Evolutionary conservation across 2,329 filamentous ascomycete species (phyloP), one percentile per base, ranked within the genome.

Genomic region (Phialophora chinensis): DNA sequence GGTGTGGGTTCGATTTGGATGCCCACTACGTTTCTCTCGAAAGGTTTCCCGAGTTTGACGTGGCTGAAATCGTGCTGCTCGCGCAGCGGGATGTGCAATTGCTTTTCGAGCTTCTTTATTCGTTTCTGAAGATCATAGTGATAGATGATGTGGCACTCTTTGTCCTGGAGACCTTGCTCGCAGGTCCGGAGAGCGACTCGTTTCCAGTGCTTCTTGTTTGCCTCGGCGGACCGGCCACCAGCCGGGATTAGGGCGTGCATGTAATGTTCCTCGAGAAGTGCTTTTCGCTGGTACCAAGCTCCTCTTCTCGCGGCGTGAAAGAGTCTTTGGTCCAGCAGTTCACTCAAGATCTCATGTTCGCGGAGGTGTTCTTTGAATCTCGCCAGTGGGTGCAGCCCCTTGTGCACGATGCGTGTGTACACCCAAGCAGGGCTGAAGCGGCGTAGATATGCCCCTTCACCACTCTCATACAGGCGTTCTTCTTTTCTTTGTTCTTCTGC

Each of bases 91-190:
- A 97, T 86, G 68, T 90, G 92, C 6, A 98, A 83, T 42, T 87
- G 86, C 75, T 88, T 94, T 77, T 99, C 95, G 0, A 99, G 85
- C 78, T 97, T 98, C 58, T 87, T 85, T n/a, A 97, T 87, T 0
- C 95, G 90, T 77, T 97, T 98, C 77, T 98, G 94, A 6, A 99
- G 81, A 74, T 98, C 94, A 74, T 96, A 92, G 75, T 99, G 94
- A 76, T 92, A 94, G 66, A 97, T 95, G 27, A 97, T 79, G 77
- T 99, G 95, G 66, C 94, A 96, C 64, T 95, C 86, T 31, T 88
- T 88, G 73, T 99, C 95, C 75, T 97, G 90, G 0, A 99, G 83
- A 0, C 92, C 95, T 49, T 86, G 82, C 77, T 97, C 93, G 74
- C 95, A 98, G 0, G 95, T 99, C 7, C 82, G 80, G 3, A 91